phyloP scores from a whole-genome alignment of 306 rosid species.

The Trifolium pratense region DNA sequence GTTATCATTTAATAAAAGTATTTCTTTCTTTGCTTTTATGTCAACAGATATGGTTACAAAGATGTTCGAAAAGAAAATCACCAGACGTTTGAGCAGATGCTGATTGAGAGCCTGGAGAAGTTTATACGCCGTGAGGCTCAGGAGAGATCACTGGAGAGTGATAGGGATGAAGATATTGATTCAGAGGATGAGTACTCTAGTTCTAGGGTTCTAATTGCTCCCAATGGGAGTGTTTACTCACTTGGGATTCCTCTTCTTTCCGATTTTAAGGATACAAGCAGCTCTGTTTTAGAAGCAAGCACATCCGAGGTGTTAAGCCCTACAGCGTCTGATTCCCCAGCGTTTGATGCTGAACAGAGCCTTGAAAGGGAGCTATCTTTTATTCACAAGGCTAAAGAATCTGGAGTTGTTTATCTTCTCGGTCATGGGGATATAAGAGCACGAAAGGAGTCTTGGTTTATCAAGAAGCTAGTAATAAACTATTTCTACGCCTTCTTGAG shows the following conservation, averaged over 20 bases:
- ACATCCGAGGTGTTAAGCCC: conserved; percentile 60
- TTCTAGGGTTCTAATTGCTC: conserved; percentile 80
- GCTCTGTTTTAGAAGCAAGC: conserved; percentile 63
- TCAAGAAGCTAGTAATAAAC: conserved; percentile 83
- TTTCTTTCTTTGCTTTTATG: conserved; percentile 31
- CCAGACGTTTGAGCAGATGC: conserved; percentile 91
- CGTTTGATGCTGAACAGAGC: conserved; percentile 76
- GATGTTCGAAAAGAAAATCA: conserved; percentile 96
- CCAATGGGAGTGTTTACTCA: conserved; percentile 92
- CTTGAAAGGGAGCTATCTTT: conserved; percentile 89
- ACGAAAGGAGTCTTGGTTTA: conserved; percentile 89
- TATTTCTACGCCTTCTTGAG: conserved; percentile 92
- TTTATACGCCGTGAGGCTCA: conserved; percentile 96
- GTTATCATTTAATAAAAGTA: conserved; percentile 9
- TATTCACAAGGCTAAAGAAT: conserved; percentile 90
- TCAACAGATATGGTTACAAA: conserved; percentile 89
- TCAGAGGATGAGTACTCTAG: conserved; percentile 54
- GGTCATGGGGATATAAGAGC: conserved; percentile 97
- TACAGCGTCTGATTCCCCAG: conserved; percentile 42
- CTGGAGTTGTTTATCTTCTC: conserved; percentile 93
- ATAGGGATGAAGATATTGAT: conserved; percentile 76
- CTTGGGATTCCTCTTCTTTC: conserved; percentile 84
- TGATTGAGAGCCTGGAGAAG: conserved; percentile 95
- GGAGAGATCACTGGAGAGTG: conserved; percentile 86
- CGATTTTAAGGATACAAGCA: conserved; percentile 49